Evolutionary conservation across 768 basidiomycete genomes (phyloP).

Genomic region (Mycena venus): DNA sequence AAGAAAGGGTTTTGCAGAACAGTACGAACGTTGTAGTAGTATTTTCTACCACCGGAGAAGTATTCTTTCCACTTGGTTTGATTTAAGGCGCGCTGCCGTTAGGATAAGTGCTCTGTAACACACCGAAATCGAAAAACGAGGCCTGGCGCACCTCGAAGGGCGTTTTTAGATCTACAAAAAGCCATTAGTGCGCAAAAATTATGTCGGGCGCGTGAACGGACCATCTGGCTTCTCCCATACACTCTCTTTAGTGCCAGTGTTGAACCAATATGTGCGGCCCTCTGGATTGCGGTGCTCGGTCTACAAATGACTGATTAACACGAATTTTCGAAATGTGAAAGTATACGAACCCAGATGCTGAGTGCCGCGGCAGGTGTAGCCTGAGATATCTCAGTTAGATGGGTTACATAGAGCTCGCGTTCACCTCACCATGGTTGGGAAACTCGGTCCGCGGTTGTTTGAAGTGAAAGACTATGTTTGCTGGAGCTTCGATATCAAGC

Average conservation of each 20-base stretch:
- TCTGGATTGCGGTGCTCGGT: constrained; percentile 96
- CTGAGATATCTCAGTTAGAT: constrained; percentile 13
- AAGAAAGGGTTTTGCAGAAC: not conserved
- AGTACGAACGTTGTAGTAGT: constrained; percentile 84
- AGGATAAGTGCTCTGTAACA: constrained; percentile 31
- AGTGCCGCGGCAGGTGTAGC: constrained; percentile 23
- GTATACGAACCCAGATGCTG: constrained; percentile 23
- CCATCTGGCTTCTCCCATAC: constrained; percentile 99
- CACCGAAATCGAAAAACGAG: constrained; percentile 15
- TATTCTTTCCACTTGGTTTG: constrained; percentile 98
- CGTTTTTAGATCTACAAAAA: constrained; percentile 80
- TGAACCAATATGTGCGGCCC: constrained; percentile 99
- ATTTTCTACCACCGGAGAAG: constrained; percentile 90
- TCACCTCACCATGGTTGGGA: not conserved
- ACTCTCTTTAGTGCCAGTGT: constrained; percentile 87
- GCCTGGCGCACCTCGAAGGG: constrained; percentile 82
- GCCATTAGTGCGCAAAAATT: constrained; percentile 10
- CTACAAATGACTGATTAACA: constrained; percentile 51
- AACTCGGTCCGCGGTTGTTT: not conserved
- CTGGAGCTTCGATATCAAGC: not conserved
- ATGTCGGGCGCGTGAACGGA: constrained; percentile 47
- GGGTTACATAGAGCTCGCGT: not conserved
- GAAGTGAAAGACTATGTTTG: not conserved
- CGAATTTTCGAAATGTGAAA: not conserved
- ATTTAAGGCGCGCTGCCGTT: constrained; percentile 80